Evolutionary conservation across 2,329 filamentous ascomycete genomes (phyloP).

Genomic region (Hyphodiscus sp.): DNA sequence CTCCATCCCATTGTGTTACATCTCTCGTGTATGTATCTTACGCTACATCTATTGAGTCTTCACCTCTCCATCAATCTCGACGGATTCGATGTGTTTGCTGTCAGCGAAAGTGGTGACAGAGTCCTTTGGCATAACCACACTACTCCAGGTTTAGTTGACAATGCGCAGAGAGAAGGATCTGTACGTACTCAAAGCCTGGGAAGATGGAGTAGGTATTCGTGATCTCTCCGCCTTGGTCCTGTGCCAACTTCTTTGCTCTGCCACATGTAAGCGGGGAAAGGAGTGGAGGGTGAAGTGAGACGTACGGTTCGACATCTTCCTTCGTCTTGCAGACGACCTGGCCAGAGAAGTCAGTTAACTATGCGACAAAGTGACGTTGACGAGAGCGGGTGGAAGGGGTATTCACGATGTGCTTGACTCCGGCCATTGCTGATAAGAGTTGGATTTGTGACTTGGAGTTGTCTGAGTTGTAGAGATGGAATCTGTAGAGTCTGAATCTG

Average conservation of each 20-base stretch:
- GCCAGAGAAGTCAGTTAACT: no score
- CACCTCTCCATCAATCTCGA: conserved; percentile 69
- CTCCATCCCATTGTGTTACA: no score
- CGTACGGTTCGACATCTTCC: neutral
- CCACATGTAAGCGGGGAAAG: no score
- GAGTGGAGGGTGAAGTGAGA: neutral
- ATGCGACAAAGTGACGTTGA: no score
- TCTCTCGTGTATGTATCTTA: neutral
- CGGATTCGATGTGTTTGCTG: conserved; percentile 64
- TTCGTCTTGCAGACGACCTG: no score
- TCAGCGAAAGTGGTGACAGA: conserved; percentile 57
- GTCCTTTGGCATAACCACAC: conserved; percentile 48
- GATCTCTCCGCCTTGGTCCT: conserved; percentile 75
- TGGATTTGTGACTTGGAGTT: no score
- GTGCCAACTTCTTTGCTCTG: conserved; percentile 71
- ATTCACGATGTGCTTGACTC: no score
- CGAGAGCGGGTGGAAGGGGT: no score
- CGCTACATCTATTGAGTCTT: conserved; percentile 57
- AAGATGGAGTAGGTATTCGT: conserved; percentile 77
- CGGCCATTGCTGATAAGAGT: no score
- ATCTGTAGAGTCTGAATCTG: no score
- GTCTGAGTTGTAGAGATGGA: no score
- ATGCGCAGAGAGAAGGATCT: neutral
- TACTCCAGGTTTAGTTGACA: neutral
- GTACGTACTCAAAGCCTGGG: conserved; percentile 84